These are phyloP conservation scores for Spathaspora sp. DNA, from an alignment of 805 yeast genomes.

Conservation along the genomic window DNA sequence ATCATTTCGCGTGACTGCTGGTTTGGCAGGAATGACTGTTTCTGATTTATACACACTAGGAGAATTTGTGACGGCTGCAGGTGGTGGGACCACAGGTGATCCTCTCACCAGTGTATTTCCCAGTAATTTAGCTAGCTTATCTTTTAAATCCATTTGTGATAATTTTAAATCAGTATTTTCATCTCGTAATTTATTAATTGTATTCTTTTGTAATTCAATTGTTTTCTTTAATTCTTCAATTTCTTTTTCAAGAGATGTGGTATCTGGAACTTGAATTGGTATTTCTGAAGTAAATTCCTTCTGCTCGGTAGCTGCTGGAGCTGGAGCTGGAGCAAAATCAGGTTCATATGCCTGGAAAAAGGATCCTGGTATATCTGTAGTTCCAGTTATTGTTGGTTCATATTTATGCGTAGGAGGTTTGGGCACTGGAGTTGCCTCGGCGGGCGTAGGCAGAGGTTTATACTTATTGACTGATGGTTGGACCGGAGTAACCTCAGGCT, in stretches of 20 bases:
- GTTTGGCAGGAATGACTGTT: slow-evolving; percentile 21
- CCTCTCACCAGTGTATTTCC: slow-evolving; percentile 13
- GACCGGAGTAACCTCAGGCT: no score
- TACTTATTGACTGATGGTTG: no score
- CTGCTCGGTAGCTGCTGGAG: background rate
- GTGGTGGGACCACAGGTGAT: background rate
- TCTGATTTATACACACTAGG: background rate
- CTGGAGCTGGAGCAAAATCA: background rate
- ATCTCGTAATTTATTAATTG: slow-evolving; percentile 35
- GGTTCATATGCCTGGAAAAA: background rate
- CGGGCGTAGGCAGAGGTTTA: background rate
- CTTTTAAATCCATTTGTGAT: slow-evolving; percentile 34
- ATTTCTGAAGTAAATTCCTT: background rate
- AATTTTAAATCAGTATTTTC: slow-evolving; percentile 42
- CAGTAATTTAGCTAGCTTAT: slow-evolving; percentile 25
- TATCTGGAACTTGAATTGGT: background rate
- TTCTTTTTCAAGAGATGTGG: slow-evolving; percentile 3
- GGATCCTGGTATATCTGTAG: background rate
- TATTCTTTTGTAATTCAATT: slow-evolving; percentile 27
- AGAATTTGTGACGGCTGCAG: background rate
- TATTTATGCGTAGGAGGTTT: background rate
- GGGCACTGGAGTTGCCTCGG: background rate
- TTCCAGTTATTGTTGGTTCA: background rate
- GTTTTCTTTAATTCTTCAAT: slow-evolving; percentile 18
- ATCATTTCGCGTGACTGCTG: slow-evolving; percentile 24